phyloP scores from a whole-genome alignment of 768 basidiomycete genomes.

The Lactarius sanguifluus region DNA sequence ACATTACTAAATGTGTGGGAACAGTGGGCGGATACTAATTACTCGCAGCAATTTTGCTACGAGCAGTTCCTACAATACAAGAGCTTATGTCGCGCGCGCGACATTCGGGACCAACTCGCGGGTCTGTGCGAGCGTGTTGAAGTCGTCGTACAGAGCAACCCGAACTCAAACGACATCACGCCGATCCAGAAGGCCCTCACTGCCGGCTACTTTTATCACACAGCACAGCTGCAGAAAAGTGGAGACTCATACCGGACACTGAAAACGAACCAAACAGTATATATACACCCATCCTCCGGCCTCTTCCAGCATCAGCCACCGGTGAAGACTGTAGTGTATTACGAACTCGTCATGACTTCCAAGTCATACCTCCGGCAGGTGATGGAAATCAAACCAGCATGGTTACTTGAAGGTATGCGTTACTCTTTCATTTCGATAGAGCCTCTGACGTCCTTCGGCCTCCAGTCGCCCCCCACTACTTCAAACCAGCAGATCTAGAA shows the following conservation, averaged over 20 bases:
- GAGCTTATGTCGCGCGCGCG: constrained; percentile 88
- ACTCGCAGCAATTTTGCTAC: constrained; percentile 95
- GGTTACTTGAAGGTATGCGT: constrained; percentile 83
- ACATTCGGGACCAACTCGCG: constrained; percentile 95
- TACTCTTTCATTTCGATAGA: constrained; percentile 4
- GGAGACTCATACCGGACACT: constrained; percentile 97
- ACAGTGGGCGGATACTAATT: constrained; percentile 98
- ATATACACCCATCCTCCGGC: constrained; percentile 94
- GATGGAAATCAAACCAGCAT: constrained; percentile 97
- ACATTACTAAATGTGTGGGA: constrained; percentile 98
- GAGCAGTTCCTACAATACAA: constrained; percentile 96
- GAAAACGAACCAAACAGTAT: constrained; percentile 94
- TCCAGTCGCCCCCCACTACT: constrained; percentile 93
- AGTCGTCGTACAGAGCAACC: constrained; percentile 81
- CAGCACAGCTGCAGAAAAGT: constrained; percentile 90
- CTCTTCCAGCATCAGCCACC: constrained; percentile 96
- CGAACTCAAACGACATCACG: constrained; percentile 89
- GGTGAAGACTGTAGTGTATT: constrained; percentile 85
- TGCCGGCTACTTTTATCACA: constrained; percentile 94
- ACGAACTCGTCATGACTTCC: constrained; percentile 95
- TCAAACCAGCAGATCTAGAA: constrained; percentile 82
- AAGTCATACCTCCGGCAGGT: constrained; percentile 98
- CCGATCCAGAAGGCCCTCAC: constrained; percentile 95
- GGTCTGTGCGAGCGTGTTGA: constrained; percentile 96
- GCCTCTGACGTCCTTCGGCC: constrained; percentile 19